Evolutionary conservation across 441 rosid species (phyloP), one percentile per base, ranked within the genome.

Genomic region (Aleurites moluccanus): DNA sequence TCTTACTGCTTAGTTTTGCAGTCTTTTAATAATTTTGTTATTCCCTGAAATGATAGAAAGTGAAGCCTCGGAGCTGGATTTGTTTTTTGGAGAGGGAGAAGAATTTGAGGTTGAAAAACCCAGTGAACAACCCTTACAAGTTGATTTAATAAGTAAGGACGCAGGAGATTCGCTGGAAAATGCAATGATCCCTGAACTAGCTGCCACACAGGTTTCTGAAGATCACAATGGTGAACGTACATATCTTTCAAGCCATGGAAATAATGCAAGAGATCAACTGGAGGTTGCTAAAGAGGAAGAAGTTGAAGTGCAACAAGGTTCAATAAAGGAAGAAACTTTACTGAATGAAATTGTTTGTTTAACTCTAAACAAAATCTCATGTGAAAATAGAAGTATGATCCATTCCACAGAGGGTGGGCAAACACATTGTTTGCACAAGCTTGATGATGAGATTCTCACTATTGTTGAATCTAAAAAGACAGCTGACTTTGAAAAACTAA

Each of bases 41-140:
- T 64, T 15, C 16, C 68, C 21, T 62, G 15, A n/a, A 64, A 38
- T 45, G 13, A 67, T 75, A 79, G 85, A 73, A 69, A 49, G 33
- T 14, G 73, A 81, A 70, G 42, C 20, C 50, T 23, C 49, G 33
- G 77, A 73, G 69, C 55, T 74, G 73, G 64, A 64, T 69, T 49
- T 74, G 67, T 68, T 72, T 69, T 74, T 18, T 1, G 82, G 35
- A 38, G 72, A 61, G 66, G 28, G 23, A 5, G 78, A 14, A 60
- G 62, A 64, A 63, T 59, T 67, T 44, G 75, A 55, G n/a, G 56
- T 23, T 69, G 66, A 77, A 77, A 49, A 75, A 28, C 30, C 66
- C 21, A 67, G 55, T 50, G 53, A 69, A 67, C 38, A 16, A 53
- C 70, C 69, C 45, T 52, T 14, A 27, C 47, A 10, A 45, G 23